phyloP scores from a whole-genome alignment of 2,329 filamentous ascomycete species.

The Pezicula carpinea region DNA sequence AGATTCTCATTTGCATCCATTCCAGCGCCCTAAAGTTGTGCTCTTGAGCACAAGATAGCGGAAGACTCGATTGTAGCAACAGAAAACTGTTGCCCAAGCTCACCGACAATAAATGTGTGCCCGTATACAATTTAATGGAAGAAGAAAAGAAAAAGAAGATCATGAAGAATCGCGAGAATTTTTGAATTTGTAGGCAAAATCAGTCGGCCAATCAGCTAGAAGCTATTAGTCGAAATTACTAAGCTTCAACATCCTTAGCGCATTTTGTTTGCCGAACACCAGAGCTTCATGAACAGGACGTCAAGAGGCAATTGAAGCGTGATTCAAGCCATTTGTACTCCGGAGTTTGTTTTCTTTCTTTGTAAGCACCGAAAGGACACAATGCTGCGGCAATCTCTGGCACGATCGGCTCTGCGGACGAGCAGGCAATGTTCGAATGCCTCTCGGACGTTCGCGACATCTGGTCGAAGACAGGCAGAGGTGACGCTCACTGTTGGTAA shows the following conservation, averaged over 20 bases:
- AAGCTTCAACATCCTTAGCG: slow-evolving; percentile 3
- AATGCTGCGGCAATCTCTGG: slow-evolving; percentile 65
- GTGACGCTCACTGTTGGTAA: slow-evolving; percentile 94
- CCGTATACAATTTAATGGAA: slow-evolving; percentile 53
- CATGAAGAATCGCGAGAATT: slow-evolving; percentile 14
- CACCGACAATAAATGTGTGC: slow-evolving; percentile 69
- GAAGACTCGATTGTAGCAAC: slow-evolving; percentile 56
- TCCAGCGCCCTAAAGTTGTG: slow-evolving; percentile 52
- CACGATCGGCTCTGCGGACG: slow-evolving; percentile 64
- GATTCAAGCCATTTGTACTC: slow-evolving; percentile 9
- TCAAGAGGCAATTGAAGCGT: slow-evolving; percentile 11
- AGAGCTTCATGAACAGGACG: slow-evolving; percentile 1
- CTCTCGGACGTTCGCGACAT: slow-evolving; percentile 78
- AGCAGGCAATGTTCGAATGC: slow-evolving; percentile 54
- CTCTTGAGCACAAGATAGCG: slow-evolving; percentile 71
- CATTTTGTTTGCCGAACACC: slow-evolving; percentile 7
- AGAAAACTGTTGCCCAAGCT: slow-evolving; percentile 46
- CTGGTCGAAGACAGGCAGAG: slow-evolving; percentile 74
- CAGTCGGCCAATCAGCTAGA: slow-evolving; percentile 16
- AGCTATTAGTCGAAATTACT: background rate
- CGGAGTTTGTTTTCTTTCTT: slow-evolving; percentile 31
- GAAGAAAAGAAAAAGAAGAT: slow-evolving; percentile 34
- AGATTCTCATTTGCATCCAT: slow-evolving; percentile 66
- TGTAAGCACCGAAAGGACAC: slow-evolving; percentile 52
- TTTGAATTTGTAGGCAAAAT: slow-evolving; percentile 14